Evolutionary conservation across 352 stramenopile species (phyloP).

Genomic region (Phytophthora lateralis): DNA sequence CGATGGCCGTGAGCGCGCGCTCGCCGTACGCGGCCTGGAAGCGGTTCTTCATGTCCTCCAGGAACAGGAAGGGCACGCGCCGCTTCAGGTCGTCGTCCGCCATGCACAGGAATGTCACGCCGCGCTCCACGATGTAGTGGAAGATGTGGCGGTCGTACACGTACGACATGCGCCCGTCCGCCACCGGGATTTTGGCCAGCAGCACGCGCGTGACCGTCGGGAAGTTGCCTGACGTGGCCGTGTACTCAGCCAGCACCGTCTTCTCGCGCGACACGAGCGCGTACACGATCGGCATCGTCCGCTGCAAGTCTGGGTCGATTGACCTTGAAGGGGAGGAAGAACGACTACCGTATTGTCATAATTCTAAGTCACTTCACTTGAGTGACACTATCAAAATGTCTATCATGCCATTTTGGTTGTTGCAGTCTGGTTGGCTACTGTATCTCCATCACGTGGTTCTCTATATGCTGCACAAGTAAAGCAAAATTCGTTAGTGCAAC

Average conservation of each 20-base stretch:
- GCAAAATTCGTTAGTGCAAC: slow-evolving; percentile 12
- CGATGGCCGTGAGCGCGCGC: slow-evolving; percentile 90
- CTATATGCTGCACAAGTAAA: slow-evolving; percentile 25
- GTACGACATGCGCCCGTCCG: slow-evolving; percentile 97
- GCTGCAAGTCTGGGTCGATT: not conserved
- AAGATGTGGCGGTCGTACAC: slow-evolving; percentile 97
- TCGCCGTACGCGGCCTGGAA: slow-evolving; percentile 89
- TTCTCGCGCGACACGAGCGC: slow-evolving; percentile 96
- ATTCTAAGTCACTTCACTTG: too few species aligned
- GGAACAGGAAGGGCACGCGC: slow-evolving; percentile 97
- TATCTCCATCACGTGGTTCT: slow-evolving; percentile 32
- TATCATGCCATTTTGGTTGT: slow-evolving; percentile 4
- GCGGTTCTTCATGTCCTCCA: slow-evolving; percentile 96
- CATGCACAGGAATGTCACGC: slow-evolving; percentile 99
- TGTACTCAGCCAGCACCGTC: slow-evolving; percentile 98
- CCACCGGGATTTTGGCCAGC: slow-evolving; percentile 94
- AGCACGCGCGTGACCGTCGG: slow-evolving; percentile 97
- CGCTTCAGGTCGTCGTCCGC: slow-evolving; percentile 95
- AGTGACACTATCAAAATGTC: too few species aligned
- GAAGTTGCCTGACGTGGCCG: slow-evolving; percentile 96
- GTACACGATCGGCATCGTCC: slow-evolving; percentile 89
- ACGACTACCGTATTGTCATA: not conserved
- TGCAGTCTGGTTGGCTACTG: slow-evolving; percentile 4
- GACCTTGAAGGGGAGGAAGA: slow-evolving; percentile 6
- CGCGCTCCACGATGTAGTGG: slow-evolving; percentile 96